Evolutionary conservation across 345 rosid genomes (phyloP).

Genomic region (Sonneratia caseolaris): DNA sequence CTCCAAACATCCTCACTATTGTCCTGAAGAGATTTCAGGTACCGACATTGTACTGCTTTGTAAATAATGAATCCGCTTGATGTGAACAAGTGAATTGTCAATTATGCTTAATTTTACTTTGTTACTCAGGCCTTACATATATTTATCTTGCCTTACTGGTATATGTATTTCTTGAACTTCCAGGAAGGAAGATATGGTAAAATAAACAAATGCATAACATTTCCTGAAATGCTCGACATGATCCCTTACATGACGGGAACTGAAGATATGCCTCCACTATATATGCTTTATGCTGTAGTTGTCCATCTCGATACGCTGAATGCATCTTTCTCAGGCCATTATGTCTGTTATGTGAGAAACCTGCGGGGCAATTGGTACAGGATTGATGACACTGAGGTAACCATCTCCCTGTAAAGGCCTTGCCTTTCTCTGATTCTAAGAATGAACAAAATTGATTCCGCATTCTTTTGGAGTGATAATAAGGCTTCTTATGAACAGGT

Average conservation of each 20-base stretch:
- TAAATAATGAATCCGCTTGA: background rate
- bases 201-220: conserved; percentile 61
- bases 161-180: conserved; percentile 5
- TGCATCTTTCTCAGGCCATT: conserved; percentile 79
- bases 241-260: conserved; percentile 66
- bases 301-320: conserved; percentile 83
- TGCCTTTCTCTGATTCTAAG: background rate
- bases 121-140: background rate
- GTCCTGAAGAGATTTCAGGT: conserved; percentile 89
- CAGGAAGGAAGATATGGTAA: conserved; percentile 82
- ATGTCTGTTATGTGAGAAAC: conserved; percentile 67
- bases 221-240: conserved; percentile 83
- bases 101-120: background rate
- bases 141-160: background rate
- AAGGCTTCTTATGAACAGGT: conserved; percentile 30
- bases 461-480: background rate
- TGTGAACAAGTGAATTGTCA: background rate
- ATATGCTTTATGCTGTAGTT: conserved; percentile 63
- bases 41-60: conserved; percentile 7
- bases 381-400: conserved; percentile 75
- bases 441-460: background rate
- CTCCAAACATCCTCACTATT: conserved; percentile 80
- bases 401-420: background rate
- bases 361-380: conserved; percentile 66
- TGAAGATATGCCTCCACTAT: conserved; percentile 66